phyloP scores from a whole-genome alignment of 345 rosid genomes.

The Reutealis trisperma region DNA sequence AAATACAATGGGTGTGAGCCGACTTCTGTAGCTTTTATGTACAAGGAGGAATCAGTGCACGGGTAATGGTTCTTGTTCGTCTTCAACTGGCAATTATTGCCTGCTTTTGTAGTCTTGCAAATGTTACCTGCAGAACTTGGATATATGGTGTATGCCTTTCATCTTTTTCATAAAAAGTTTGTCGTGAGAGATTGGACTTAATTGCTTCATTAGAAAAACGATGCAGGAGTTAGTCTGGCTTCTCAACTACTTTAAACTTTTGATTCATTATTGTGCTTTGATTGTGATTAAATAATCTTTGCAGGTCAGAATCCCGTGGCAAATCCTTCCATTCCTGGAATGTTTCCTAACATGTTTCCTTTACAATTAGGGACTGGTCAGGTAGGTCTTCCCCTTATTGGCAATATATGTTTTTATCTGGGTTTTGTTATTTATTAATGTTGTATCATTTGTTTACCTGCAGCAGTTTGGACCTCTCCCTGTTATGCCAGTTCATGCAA shows the following conservation, averaged over 20 bases:
- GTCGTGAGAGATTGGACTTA: slow-evolving; percentile 28
- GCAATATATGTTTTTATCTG: background rate
- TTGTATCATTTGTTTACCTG: slow-evolving; percentile 22
- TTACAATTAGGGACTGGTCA: slow-evolving; percentile 54
- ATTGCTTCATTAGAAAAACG: background rate
- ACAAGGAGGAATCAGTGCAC: slow-evolving; percentile 88
- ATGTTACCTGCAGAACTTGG: slow-evolving; percentile 44
- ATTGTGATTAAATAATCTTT: slow-evolving; percentile 24
- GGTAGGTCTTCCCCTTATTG: slow-evolving; percentile 36
- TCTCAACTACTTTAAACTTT: slow-evolving; percentile 3
- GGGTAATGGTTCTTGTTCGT: slow-evolving; percentile 88
- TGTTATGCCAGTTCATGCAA: slow-evolving; percentile 93
- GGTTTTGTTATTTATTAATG: background rate
- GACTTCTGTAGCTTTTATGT: slow-evolving; percentile 90
- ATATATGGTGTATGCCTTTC: slow-evolving; percentile 32
- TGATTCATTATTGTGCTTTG: slow-evolving; percentile 20
- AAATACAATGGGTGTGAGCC: slow-evolving; percentile 74
- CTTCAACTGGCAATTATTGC: slow-evolving; percentile 84
- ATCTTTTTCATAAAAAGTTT: slow-evolving; percentile 17
- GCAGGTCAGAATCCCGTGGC: slow-evolving; percentile 84
- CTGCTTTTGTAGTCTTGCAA: slow-evolving; percentile 73
- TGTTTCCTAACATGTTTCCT: slow-evolving; percentile 83
- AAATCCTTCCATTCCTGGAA: slow-evolving; percentile 68
- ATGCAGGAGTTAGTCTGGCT: slow-evolving; percentile 6
- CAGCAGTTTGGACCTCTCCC: slow-evolving; percentile 78